Evolutionary conservation across 164 flowering plant species (phyloP), one percentile per base, ranked within the genome.

Genomic region (Dillenia turbinata): DNA sequence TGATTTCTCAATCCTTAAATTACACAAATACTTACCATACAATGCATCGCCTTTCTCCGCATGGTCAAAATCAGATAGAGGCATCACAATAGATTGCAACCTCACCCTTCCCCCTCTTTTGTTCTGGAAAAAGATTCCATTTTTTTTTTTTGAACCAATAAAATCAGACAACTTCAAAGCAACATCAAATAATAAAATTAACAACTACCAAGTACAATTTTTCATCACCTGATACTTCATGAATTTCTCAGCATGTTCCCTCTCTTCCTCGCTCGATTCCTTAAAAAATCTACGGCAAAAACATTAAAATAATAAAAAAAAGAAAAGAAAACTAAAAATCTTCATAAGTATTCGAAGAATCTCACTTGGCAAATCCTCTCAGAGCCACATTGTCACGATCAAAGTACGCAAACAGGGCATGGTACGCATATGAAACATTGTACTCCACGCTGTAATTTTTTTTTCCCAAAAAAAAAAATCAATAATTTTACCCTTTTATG

Each of bases 311-410:
- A 22, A 43, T 15, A 6, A 44, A 63, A 10, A 9, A 5, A n/a
- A 19, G 10, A 8, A 10, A 9, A 54, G 44, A 12, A 15, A 2
- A 14, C 40, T 5, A 33, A 33, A 33, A 33, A 33, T 0, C 40
- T 33, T 33, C 40, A 5, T 33, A 33, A 33, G 40, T 33, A 33
- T 33, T 33, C 40, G 40, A 4, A 33, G 40, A 33, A 33, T 33
- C 40, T 77, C 78, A 92, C 99, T 86, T 89, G 52, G 99, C 96
- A 59, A 89, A 75, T 45, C 99, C 99, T 72, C 71, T 85, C 49
- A 89, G 92, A 11, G 99, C 96, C 19, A 94, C 86, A 47, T 94
- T 94, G 77, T 94, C 99, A 62, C 97, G 69, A 54, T 94, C 99
- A 47, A 94, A 94, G 81, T 88, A 94, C n/a, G 97, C 96, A 66